Evolutionary conservation across 2,329 filamentous ascomycete genomes (phyloP), one percentile per base, ranked within the genome.

Genomic region (Trichoderma lentiforme): DNA sequence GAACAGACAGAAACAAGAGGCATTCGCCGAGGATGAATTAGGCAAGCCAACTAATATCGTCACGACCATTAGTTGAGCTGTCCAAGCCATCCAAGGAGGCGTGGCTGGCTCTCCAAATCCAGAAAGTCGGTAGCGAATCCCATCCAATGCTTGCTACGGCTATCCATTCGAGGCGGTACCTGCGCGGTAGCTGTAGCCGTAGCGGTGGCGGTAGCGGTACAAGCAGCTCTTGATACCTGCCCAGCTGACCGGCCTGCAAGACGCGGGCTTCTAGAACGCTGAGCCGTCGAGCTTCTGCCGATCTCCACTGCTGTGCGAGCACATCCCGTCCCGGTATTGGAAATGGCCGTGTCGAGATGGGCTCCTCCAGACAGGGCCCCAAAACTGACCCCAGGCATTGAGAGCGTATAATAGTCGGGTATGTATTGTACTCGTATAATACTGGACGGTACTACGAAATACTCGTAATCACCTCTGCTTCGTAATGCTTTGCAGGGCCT

Each of bases 41-140:
- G 30, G 30, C 9, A 34, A 30, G 57, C 28, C n/a, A 60, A 18
- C 30, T 21, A 60, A 21, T n/a, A 6, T 34, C 28, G 6, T 58
- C 4, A 4, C 26, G 2, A 28, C 15, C 12, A 57, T 57, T 18
- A 28, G 34, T 15, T 24, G 30, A 58, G 24, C 56, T 3, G 18
- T 60, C 30, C 30, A 60, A 60, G 57, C 57, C 57, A 60, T 60
- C 57, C 3, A 2, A 24, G 24, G 9, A 32, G 30, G 30, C 28
- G 57, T 60, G 57, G 57, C 57, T 60, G 57, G 26, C 36, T 60
- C 65, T 43, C 30, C 39, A 47, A 57, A 74, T 57, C 79, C 79
- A 76, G 73, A 72, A 62, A 71, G 43, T 73, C 72, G 80, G 78
- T 81, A 81, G 77, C 79, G 76, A 80, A 81, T 79, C 47, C 47